Conservation (phyloP, 75 land plant genomes). For the Ceratopteris richardii region DNA sequence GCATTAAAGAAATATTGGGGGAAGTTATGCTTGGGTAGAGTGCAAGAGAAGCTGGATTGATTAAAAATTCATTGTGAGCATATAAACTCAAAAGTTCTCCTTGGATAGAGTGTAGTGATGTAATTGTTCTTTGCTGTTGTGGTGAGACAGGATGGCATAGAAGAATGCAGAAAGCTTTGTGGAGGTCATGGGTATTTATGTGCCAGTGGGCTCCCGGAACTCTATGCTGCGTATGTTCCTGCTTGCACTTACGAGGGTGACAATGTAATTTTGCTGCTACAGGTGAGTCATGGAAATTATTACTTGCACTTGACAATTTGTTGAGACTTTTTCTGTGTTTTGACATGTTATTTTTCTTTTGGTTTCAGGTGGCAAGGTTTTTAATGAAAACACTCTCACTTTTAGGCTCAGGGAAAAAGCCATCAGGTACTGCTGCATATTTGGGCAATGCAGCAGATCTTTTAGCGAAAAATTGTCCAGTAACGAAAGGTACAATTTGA, state of each 20-base stretch:
- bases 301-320: neutral
- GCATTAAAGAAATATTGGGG: no score
- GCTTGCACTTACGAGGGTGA: conserved; percentile 53
- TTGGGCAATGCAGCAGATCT: conserved; percentile 20
- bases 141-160: conserved; percentile 36
- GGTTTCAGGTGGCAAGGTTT: conserved; percentile 85
- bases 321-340: neutral
- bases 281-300: conserved; percentile 18
- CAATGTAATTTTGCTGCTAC: conserved; percentile 34
- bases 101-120: no score
- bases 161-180: conserved; percentile 44
- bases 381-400: conserved; percentile 86
- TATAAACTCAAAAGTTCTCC: no score
- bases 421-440: conserved; percentile 42
- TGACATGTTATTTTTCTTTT: neutral
- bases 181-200: conserved; percentile 52
- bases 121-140: no score
- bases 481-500: conserved; percentile 25
- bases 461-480: conserved; percentile 19
- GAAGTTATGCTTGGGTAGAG: neutral
- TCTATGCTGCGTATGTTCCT: conserved; percentile 49
- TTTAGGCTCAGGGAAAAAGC: conserved; percentile 42
- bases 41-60: neutral
- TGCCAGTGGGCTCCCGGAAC: conserved; percentile 45
- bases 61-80: no score